These are phyloP conservation scores for Penicillium nucicola DNA, from an alignment of 495 filamentous ascomycete species.

Conservation along the genomic window DNA sequence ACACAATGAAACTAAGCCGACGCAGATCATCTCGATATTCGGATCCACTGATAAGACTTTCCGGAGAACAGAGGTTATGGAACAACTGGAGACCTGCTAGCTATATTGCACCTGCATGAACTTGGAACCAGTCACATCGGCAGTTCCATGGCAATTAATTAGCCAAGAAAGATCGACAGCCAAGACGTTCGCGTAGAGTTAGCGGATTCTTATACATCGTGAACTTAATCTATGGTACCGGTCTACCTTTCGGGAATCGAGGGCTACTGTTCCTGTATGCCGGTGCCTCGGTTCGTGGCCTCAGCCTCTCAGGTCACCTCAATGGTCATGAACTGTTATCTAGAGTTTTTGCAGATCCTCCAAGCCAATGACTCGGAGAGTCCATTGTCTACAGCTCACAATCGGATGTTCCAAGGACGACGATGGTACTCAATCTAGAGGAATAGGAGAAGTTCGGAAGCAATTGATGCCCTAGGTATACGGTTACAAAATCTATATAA, in stretches of 20 bases:
- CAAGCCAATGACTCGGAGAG: neutral
- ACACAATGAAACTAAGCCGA: constrained; percentile 5
- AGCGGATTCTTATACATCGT: neutral
- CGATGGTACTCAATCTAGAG: constrained; percentile 2
- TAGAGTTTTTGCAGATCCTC: constrained; percentile 15
- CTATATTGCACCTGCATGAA: constrained; percentile 5
- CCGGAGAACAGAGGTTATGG: constrained; percentile 7
- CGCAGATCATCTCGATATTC: constrained; percentile 5
- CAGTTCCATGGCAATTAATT: neutral
- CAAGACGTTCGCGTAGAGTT: constrained; percentile 17
- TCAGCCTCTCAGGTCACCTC: neutral
- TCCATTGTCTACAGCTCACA: constrained; percentile 7
- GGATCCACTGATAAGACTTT: constrained; percentile 24
- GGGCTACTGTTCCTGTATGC: constrained; percentile 5
- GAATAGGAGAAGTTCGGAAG: neutral
- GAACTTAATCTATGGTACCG: neutral
- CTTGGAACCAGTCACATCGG: neutral
- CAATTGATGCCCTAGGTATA: neutral
- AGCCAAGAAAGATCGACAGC: constrained; percentile 17
- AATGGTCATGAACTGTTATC: constrained; percentile 7
- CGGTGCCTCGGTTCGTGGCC: neutral
- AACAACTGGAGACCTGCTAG: neutral
- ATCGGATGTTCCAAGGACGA: neutral
- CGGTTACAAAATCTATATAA: constrained; percentile 11
- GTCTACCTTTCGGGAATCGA: neutral